Evolutionary conservation across 1,284 basidiomycete species (phyloP).

Genomic region (Apiotrichum gracile): DNA sequence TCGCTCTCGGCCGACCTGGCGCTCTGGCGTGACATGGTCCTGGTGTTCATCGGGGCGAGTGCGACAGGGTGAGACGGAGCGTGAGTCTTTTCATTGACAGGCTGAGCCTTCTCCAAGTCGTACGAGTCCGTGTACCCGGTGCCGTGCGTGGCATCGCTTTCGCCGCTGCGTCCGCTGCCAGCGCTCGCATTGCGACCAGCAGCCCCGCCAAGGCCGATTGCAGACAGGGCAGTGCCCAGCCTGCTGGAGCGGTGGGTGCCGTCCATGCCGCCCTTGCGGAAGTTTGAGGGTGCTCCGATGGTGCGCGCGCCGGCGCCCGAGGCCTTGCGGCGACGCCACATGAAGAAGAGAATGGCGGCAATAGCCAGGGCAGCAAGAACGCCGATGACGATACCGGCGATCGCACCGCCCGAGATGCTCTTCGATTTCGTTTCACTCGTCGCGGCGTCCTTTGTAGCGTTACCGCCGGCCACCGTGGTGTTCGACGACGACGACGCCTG

Average conservation of each 20-base stretch:
- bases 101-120: neutral
- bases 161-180: neutral
- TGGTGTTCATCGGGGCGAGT: neutral
- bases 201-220: neutral
- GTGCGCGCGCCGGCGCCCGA: neutral
- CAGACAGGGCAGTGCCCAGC: neutral
- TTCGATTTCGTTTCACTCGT: neutral
- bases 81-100: too few species aligned
- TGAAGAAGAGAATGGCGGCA: slow-evolving; percentile 25
- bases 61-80: too few species aligned
- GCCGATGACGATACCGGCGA: slow-evolving; percentile 40
- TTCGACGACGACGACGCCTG: slow-evolving; percentile 2
- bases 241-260: neutral
- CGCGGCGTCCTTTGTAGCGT: neutral
- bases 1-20: neutral
- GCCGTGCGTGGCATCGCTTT: neutral
- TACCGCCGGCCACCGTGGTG: neutral
- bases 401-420: slow-evolving; percentile 29
- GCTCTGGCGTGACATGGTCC: neutral
- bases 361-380: slow-evolving; percentile 24
- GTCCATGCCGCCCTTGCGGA: slow-evolving; percentile 8
- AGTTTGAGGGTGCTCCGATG: slow-evolving; percentile 6
- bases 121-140: neutral
- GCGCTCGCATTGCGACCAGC: neutral
- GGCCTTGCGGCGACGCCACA: slow-evolving; percentile 3